Evolutionary conservation across 2,329 filamentous ascomycete species (phyloP).

Genomic region (Pseudogymnoascus sp.): DNA sequence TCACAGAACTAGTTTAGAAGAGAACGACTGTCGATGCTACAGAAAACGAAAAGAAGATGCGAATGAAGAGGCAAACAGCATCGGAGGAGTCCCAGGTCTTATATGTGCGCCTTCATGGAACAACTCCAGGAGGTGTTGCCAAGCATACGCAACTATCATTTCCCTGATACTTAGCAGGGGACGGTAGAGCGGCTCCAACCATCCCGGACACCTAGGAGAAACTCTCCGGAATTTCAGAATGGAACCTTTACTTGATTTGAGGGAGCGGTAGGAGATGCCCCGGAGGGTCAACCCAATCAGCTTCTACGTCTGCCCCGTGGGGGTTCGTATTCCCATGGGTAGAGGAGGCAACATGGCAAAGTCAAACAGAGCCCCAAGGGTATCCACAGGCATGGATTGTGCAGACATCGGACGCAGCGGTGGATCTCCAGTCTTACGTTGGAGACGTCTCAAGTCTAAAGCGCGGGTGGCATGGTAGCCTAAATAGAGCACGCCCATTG

Average conservation of each 20-base stretch:
- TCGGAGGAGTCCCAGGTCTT: neutral
- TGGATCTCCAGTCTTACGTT: slow-evolving; percentile 5
- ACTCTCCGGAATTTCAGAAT: neutral
- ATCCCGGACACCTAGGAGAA: neutral
- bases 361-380: slow-evolving; percentile 6
- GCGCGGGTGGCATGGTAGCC: neutral
- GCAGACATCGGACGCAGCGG: slow-evolving; percentile 6
- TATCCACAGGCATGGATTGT: neutral
- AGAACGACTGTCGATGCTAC: slow-evolving; percentile 22
- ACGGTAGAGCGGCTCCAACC: neutral
- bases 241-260: neutral
- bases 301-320: neutral
- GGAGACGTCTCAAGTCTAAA: neutral
- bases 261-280: neutral
- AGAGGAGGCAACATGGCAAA: neutral
- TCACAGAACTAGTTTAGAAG: slow-evolving; percentile 27
- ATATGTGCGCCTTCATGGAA: neutral
- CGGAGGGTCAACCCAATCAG: neutral
- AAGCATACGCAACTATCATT: neutral
- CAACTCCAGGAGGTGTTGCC: neutral
- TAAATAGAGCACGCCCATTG: neutral
- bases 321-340: neutral
- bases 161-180: neutral
- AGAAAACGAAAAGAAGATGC: neutral
- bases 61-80: neutral